Base-by-base conservation (phyloP, 495 filamentous ascomycete genomes). In the Hypoxylon intermedium region DNA sequence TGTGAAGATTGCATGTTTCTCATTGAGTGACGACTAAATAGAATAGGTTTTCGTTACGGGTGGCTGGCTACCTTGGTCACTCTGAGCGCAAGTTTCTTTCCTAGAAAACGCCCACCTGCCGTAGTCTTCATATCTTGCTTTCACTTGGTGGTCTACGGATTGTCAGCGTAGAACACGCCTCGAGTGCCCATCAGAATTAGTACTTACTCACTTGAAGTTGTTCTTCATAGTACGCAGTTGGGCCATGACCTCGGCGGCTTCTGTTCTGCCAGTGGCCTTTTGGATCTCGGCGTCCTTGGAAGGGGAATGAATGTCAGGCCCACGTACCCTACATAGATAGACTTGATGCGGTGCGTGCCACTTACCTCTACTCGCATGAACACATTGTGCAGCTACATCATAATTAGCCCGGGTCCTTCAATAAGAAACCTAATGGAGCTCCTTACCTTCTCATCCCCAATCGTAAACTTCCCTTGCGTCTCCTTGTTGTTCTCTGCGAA, bases 391-490 rank as follows among this genome's bases (percentile, higher is more conserved):
- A 91, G 74, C 93, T 95, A 67, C 3, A 5, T 36, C 15, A 5
- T 21, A 21, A 49, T 69, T 37, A 63, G 58, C 26, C 7, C 15
- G 7, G 1, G 53, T 2, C 5, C 45, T 31, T 37, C 21, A 15
- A 5, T 31, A 1, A 9, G n/a, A 43, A 15, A 40, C 24, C 16
- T 5, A 23, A 42, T 9, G 23, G 9, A 11, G 2, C 9, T 7
- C 6, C 74, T 63, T 75, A 92, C 91, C 88, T 98, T 98, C 75
- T 98, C 94, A 72, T 98, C 92, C 0, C 90, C 92, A 73, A 98
- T 98, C 0, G 94, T 98, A 64, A 96, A 97, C 70, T 91, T 92
- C 18, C 94, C 94, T 75, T 97, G 91, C 50, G 94, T 98, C 75
- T 96, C 82, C 77, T 85, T 74, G 70, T 97, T 92, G 46, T 82